Evolutionary conservation across 2,329 filamentous ascomycete genomes (phyloP), one percentile per base, ranked within the genome.

Genomic region (Aspergillus sp.): DNA sequence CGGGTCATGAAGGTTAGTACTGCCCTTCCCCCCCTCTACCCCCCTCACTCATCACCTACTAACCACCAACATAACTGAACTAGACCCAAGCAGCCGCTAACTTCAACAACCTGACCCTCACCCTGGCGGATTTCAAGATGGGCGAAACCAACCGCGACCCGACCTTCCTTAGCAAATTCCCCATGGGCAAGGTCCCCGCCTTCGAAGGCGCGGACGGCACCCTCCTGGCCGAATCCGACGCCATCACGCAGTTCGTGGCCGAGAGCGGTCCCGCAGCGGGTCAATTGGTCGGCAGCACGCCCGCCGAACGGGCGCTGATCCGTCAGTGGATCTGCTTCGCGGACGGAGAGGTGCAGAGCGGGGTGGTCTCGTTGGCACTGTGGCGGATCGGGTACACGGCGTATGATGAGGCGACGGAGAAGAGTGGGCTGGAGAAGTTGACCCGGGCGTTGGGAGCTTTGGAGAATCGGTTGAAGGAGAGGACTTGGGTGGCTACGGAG

Each of bases 131-230:
- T 58, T 84, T 82, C 70, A 58, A 72, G 49, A 78, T 81, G 67
- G 69, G 72, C 57, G 71, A 74, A 55, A 78, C 77, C 61, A 84
- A 83, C 74, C 69, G 69, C 39, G 74, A 72, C 10, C 73, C 79
- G 2, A 79, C 80, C 5, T 84, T 79, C 73, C 70, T 80, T 12
- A 60, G 78, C 71, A 84, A 84, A 65, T 85, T 84, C 72, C 81
- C 82, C 13, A 67, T 81, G 38, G 82, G 82, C 68, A 84, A 84
- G 67, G 78, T 84, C 5, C 82, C 82, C 13, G 78, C 76, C 41
- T 78, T 84, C 59, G 81, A 83, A 67, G 75, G 73, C 38, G 71
- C 79, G 21, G 80, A 83, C 65, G 81, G 81, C 51, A 53, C 48
- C 69, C 70, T 61, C 62, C 58, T 85, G 38, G 67, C 76, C 63